phyloP scores from a whole-genome alignment of 208 protist species.

The Borovskyia barvae region DNA sequence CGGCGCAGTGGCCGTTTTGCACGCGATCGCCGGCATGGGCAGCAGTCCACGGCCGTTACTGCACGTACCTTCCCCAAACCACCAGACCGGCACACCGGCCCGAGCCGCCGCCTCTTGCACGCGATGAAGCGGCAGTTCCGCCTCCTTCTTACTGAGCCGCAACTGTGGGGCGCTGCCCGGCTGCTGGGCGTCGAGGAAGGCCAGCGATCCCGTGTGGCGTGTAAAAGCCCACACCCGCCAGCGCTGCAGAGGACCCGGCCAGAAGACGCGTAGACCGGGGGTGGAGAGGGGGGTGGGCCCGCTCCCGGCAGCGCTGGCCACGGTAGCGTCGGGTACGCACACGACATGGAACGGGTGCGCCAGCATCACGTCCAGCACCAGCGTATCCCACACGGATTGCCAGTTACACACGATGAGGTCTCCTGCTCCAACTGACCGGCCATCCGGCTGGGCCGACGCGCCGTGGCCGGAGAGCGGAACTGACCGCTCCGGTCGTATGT shows the following conservation, averaged over 20 bases:
- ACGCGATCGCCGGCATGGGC: constrained; percentile 14
- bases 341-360: constrained; percentile 24
- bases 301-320: neutral
- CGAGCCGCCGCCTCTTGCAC: constrained; percentile 30
- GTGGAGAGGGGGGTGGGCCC: neutral
- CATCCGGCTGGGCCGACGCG: neutral
- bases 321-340: constrained; percentile 16
- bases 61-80: constrained; percentile 68
- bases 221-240: constrained; percentile 65
- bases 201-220: constrained; percentile 33
- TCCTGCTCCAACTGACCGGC: constrained; percentile 19
- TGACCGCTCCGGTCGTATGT: constrained; percentile 31
- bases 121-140: constrained; percentile 19
- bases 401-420: constrained; percentile 68
- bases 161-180: neutral
- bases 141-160: constrained; percentile 5
- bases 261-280: constrained; percentile 36
- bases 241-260: constrained; percentile 58
- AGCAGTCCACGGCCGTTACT: constrained; percentile 76
- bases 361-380: constrained; percentile 64
- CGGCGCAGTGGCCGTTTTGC: neutral
- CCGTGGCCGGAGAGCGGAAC: neutral
- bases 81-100: constrained; percentile 48
- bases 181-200: constrained; percentile 27
- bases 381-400: constrained; percentile 72